Evolutionary conservation across 495 filamentous ascomycete species (phyloP).

Genomic region (Aspergillus ostianus): DNA sequence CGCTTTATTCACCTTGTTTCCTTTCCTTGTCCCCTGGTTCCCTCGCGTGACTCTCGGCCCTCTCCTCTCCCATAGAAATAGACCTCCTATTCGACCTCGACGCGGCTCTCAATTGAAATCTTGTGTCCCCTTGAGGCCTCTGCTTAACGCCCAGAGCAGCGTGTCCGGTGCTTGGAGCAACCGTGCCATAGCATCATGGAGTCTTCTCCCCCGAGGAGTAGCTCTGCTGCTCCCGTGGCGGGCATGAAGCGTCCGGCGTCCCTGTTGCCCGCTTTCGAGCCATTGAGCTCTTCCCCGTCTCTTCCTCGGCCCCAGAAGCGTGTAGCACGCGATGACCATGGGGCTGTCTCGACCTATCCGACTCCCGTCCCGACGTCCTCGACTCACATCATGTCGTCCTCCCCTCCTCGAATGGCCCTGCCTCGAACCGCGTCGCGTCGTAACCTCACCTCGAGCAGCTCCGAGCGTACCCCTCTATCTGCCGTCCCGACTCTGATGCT

Average conservation of each 20-base stretch:
- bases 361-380: conserved; percentile 93
- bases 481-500: conserved; percentile 78
- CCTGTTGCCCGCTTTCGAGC: conserved; percentile 91
- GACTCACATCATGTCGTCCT: conserved; percentile 86
- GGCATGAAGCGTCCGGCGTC: conserved; percentile 78
- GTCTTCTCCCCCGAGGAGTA: conserved; percentile 42
- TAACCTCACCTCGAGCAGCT: conserved; percentile 63
- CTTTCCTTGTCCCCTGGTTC: conserved; percentile 5
- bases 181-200: conserved; percentile 33
- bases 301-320: conserved; percentile 74
- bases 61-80: conserved; percentile 1
- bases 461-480: conserved; percentile 82
- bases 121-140: conserved; percentile 1
- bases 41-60: conserved; percentile 1
- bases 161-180: background rate
- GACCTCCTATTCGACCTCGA: conserved; percentile 13
- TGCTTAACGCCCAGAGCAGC: background rate
- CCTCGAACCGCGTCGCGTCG: conserved; percentile 42
- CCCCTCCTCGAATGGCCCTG: conserved; percentile 60
- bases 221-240: conserved; percentile 44
- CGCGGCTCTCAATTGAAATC: conserved; percentile 21
- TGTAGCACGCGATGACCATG: conserved; percentile 56
- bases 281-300: conserved; percentile 80
- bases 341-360: conserved; percentile 56
- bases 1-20: conserved; percentile 8